phyloP scores from a whole-genome alignment of 1,284 basidiomycete species.

The Vanrija pseudolonga region DNA sequence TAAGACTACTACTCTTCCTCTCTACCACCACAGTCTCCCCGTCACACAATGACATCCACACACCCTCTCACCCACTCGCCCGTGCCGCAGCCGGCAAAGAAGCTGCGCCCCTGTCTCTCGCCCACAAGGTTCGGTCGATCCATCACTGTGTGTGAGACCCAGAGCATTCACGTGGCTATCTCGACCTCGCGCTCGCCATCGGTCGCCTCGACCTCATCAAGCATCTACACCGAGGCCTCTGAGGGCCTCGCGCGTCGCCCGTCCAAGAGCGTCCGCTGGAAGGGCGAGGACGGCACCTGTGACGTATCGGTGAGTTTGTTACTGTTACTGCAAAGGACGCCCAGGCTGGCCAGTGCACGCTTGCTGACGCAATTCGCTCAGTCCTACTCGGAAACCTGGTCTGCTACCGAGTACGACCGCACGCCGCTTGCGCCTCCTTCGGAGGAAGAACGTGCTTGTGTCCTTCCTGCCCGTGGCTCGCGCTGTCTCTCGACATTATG shows the following conservation, averaged over 20 bases:
- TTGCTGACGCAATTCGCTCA: conserved; percentile 6
- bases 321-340: background rate
- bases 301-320: conserved; percentile 43
- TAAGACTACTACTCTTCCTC: too few relatives aligned
- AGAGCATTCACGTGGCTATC: background rate
- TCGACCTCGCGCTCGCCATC: conserved; percentile 19
- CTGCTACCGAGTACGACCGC: conserved; percentile 48
- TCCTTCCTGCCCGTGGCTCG: conserved; percentile 45
- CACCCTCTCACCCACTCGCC: conserved; percentile 9
- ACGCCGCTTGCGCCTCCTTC: conserved; percentile 49
- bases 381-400: conserved; percentile 47
- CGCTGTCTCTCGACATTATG: conserved; percentile 25
- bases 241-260: conserved; percentile 22
- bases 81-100: conserved; percentile 21
- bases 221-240: conserved; percentile 1
- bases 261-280: conserved; percentile 41
- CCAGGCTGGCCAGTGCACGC: background rate
- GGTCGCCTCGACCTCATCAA: conserved; percentile 16
- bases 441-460: conserved; percentile 44
- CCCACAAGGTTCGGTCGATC: conserved; percentile 22
- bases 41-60: conserved; percentile 11
- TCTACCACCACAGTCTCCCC: background rate
- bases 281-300: conserved; percentile 31
- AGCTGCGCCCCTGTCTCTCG: conserved; percentile 43
- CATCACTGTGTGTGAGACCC: conserved; percentile 6